Base-by-base conservation (phyloP, 2,329 filamentous ascomycete genomes). In the Ophiostoma piceae region DNA sequence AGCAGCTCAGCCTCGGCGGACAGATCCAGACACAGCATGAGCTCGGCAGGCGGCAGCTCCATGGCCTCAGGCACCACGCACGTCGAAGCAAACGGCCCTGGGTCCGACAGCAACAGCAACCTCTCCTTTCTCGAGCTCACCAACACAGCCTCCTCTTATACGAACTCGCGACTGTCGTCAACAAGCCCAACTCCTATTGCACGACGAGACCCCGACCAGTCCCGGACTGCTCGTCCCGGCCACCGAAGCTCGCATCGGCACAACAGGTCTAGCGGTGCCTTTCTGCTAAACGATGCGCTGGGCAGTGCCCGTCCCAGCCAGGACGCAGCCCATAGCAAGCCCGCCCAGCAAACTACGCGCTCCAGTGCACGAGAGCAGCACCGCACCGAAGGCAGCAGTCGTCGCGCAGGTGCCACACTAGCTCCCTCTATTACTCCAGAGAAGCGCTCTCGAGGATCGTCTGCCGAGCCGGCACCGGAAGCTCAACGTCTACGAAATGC, bases 211-310 rank as follows among this genome's bases (percentile, higher is more conserved):
- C 39, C 41, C 29, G 29, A 47, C 26, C 35, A 19, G 35, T 7
- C 62, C 19, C 35, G 62, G 35, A 9, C 39, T 11, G 26, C 16
- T 57, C 16, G 65, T 14, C 43, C 32, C 2, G 37, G 39, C 65
- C 69, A 69, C 54, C 69, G 67, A 16, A 60, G 67, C 11, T 29
- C 67, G 14, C 71, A 72, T 57, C 68, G 69, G 12, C 69, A 70
- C 35, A 77, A 80, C 39, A 80, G 83, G 19, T 79, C 83, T 6
- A 81, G 79, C 72, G 82, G 84, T 66, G 82, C 81, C 8, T 87
- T 87, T 74, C 79, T 87, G 68, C 79, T 87, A 16, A 78, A 81
- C 39, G 83, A 84, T 72, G 75, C 80, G 2, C 75, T 83, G 26
- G 70, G 75, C 39, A 75, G 76, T 64, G 76, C 76, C 7, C 29